phyloP scores from a whole-genome alignment of 192 early-diverging fungal genomes.

The Backusella parvicylindrica region DNA sequence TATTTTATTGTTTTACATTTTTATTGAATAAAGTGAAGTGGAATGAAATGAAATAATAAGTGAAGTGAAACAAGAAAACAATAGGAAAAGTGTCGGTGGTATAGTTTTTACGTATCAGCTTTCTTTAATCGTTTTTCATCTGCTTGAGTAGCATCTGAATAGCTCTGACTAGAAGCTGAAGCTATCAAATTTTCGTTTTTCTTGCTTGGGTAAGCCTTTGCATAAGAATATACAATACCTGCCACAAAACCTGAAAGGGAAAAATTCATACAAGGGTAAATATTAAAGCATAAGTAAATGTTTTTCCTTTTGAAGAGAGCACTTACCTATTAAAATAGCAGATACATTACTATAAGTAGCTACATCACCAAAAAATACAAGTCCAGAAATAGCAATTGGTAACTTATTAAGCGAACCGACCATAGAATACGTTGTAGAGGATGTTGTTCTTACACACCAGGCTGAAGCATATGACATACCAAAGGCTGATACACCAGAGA shows the following conservation, averaged over 20 bases:
- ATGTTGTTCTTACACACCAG: conserved; percentile 81
- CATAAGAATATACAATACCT: conserved; percentile 66
- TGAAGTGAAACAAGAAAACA: not conserved
- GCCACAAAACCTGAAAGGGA: conserved; percentile 47
- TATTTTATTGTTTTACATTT: conserved; percentile 8
- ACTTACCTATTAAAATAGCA: conserved; percentile 75
- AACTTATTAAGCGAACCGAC: conserved; percentile 95
- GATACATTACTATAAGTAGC: conserved; percentile 72
- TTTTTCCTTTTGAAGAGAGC: not conserved
- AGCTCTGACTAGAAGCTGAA: conserved; percentile 18
- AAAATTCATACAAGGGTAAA: not conserved
- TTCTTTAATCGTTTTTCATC: conserved; percentile 2
- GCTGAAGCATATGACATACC: conserved; percentile 80
- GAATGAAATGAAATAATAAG: not conserved
- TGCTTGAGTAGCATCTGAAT: conserved; percentile 10
- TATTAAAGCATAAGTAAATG: not conserved
- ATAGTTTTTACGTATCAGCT: not conserved
- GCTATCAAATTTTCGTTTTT: conserved; percentile 18
- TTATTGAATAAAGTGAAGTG: not conserved
- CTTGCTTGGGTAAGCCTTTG: conserved; percentile 60
- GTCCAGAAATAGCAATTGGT: conserved; percentile 86
- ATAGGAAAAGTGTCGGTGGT: not conserved
- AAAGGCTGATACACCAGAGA: conserved; percentile 82
- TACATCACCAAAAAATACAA: conserved; percentile 88
- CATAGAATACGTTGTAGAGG: conserved; percentile 85